A percentile compares a stretch with the other conserved stretches of the same genome.
These are phyloP conservation scores for Fusarium armeniacum DNA, from an alignment of 2,329 filamentous ascomycete genomes.

Conservation along the genomic window DNA sequence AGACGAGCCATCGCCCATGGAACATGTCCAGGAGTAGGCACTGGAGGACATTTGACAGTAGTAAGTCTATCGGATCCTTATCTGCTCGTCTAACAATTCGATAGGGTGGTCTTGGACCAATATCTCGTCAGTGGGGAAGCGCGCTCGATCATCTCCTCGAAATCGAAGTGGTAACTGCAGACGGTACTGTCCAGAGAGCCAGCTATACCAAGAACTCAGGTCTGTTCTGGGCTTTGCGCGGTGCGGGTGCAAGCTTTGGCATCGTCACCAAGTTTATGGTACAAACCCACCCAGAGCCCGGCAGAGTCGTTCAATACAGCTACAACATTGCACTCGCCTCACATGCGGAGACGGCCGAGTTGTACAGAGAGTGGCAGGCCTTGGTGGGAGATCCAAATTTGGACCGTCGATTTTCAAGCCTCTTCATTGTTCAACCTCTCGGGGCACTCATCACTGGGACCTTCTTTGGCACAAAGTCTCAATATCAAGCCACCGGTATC, in stretches of 20 bases:
- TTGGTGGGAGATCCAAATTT: slow-evolving; percentile 68
- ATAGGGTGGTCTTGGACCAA: slow-evolving; percentile 70
- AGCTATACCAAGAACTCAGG: slow-evolving; percentile 64
- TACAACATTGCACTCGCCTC: slow-evolving; percentile 67
- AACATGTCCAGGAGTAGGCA: slow-evolving; percentile 70
- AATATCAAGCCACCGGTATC: slow-evolving; percentile 68
- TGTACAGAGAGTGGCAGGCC: slow-evolving; percentile 71
- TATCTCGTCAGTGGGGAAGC: slow-evolving; percentile 71
- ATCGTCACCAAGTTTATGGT: slow-evolving; percentile 70
- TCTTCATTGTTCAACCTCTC: slow-evolving; percentile 67
- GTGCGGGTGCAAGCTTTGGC: slow-evolving; percentile 69
- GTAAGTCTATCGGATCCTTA: slow-evolving; percentile 52
- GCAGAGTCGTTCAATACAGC: slow-evolving; percentile 69
- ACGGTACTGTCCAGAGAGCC: slow-evolving; percentile 65
- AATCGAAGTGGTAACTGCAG: slow-evolving; percentile 66
- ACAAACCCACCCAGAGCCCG: slow-evolving; percentile 68
- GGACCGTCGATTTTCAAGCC: slow-evolving; percentile 70
- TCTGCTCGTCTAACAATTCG: not conserved
- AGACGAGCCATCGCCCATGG: slow-evolving; percentile 72
- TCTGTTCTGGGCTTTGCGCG: slow-evolving; percentile 69
- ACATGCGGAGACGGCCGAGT: slow-evolving; percentile 61
- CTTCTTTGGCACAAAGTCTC: slow-evolving; percentile 70
- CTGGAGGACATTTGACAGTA: slow-evolving; percentile 71
- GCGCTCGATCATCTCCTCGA: slow-evolving; percentile 66
- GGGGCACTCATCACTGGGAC: slow-evolving; percentile 71